Evolutionary conservation across 225 moss, liverwort and hornwort genomes (phyloP).

Genomic region (Pleurozium schreberi): DNA sequence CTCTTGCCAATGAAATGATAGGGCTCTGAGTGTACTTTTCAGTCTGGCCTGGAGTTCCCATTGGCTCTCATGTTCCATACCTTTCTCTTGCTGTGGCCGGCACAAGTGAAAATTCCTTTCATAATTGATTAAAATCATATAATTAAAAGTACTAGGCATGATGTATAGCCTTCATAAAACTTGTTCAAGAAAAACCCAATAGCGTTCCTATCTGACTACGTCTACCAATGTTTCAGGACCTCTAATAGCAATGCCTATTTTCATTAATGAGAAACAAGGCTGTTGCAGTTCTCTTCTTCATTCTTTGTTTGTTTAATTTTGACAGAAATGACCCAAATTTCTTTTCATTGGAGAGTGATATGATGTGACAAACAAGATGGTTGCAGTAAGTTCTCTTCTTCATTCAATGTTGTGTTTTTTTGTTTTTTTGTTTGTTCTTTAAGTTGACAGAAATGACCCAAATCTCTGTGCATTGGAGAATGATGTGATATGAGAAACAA

Average conservation of each 20-base stretch:
- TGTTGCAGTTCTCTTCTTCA: too few species aligned
- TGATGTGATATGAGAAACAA: neutral
- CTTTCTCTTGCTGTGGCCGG: neutral
- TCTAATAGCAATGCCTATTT: neutral
- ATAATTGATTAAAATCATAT: neutral
- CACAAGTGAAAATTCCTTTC: neutral
- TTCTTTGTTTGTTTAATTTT: too few species aligned
- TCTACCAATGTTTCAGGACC: neutral
- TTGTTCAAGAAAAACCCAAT: too few species aligned
- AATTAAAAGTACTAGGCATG: neutral
- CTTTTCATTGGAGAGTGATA: too few species aligned
- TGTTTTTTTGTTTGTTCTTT: too few species aligned
- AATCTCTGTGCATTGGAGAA: neutral
- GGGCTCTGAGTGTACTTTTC: neutral
- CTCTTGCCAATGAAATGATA: neutral
- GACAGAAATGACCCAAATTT: too few species aligned
- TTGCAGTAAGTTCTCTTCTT: neutral
- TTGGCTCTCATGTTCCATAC: neutral
- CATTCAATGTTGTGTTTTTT: neutral
- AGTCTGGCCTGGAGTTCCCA: neutral
- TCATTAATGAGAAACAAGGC: neutral
- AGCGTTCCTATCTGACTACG: neutral
- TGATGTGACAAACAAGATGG: too few species aligned
- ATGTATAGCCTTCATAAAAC: neutral
- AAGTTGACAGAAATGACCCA: neutral